A percentile compares a stretch with the other conserved stretches of the same genome.
These are phyloP conservation scores for Ehretia macrophylla DNA, from an alignment of 257 asterid species.

Conservation along the genomic window DNA sequence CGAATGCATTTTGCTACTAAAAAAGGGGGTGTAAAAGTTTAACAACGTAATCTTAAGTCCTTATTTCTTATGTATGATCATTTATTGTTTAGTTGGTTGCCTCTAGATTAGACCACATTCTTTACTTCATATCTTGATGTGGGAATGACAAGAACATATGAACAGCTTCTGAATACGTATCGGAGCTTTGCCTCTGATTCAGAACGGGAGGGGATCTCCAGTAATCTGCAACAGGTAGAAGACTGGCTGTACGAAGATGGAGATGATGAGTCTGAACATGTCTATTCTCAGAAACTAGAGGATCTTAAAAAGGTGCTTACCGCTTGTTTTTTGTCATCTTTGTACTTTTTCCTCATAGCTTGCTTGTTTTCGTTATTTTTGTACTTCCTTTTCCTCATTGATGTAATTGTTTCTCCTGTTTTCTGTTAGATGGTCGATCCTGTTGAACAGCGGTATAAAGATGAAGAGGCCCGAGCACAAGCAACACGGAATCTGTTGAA, in stretches of 20 bases:
- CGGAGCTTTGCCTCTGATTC: slow-evolving; percentile 77
- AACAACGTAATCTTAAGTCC: too few species aligned
- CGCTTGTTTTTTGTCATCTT: slow-evolving; percentile 5
- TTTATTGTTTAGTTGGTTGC: slow-evolving; percentile 4
- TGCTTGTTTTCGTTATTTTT: slow-evolving; percentile 7
- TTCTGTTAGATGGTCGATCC: slow-evolving; percentile 74
- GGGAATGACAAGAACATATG: background rate
- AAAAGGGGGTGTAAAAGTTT: too few species aligned
- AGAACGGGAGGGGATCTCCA: slow-evolving; percentile 68
- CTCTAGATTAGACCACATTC: background rate
- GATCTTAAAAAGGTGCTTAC: slow-evolving; percentile 70
- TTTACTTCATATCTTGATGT: slow-evolving; percentile 8
- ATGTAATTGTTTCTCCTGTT: background rate
- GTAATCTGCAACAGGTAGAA: slow-evolving; percentile 72
- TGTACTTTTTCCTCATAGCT: background rate
- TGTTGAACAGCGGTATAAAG: slow-evolving; percentile 72
- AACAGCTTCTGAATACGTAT: slow-evolving; percentile 63
- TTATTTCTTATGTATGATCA: too few species aligned
- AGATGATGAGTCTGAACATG: slow-evolving; percentile 82
- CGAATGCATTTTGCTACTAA: too few species aligned
- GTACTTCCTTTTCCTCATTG: slow-evolving; percentile 1
- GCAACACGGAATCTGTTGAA: slow-evolving; percentile 54
- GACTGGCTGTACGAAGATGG: slow-evolving; percentile 98
- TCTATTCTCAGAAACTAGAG: slow-evolving; percentile 59
- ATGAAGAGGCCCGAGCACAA: slow-evolving; percentile 71